phyloP scores from a whole-genome alignment of 768 basidiomycete species.

The Hericium erinaceus region DNA sequence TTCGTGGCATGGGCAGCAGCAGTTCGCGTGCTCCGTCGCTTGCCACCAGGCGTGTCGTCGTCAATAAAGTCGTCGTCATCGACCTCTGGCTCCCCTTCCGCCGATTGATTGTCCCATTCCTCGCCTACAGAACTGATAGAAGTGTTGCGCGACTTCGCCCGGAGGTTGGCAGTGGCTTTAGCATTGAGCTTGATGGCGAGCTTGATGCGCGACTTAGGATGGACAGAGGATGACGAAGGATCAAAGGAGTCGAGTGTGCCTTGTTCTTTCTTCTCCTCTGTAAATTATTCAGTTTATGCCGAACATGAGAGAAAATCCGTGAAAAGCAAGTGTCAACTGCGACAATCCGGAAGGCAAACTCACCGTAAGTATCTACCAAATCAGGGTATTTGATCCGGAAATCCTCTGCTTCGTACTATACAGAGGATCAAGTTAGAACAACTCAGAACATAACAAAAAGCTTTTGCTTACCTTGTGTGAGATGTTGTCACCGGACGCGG shows the following conservation, averaged over 20 bases:
- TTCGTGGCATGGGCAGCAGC: background rate
- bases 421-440: background rate
- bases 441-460: background rate
- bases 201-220: conserved; percentile 48
- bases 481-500: conserved; percentile 5
- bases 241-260: conserved; percentile 46
- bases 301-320: background rate
- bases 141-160: background rate
- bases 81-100: conserved; percentile 10
- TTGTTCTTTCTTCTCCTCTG: conserved; percentile 37
- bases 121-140: conserved; percentile 18
- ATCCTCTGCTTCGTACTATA: conserved; percentile 5
- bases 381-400: conserved; percentile 7
- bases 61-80: conserved; percentile 11
- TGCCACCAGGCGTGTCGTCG: background rate
- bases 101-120: conserved; percentile 23
- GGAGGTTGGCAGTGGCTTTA: conserved; percentile 10
- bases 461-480: conserved; percentile 6
- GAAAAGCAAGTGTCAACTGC: background rate
- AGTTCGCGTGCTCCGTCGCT: conserved; percentile 11
- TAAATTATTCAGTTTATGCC: background rate
- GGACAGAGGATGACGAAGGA: conserved; percentile 48
- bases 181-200: conserved; percentile 23
- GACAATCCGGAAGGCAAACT: background rate
- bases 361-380: conserved; percentile 12